phyloP scores from a whole-genome alignment of 2,329 filamentous ascomycete genomes.

The Cladosporium phlei region DNA sequence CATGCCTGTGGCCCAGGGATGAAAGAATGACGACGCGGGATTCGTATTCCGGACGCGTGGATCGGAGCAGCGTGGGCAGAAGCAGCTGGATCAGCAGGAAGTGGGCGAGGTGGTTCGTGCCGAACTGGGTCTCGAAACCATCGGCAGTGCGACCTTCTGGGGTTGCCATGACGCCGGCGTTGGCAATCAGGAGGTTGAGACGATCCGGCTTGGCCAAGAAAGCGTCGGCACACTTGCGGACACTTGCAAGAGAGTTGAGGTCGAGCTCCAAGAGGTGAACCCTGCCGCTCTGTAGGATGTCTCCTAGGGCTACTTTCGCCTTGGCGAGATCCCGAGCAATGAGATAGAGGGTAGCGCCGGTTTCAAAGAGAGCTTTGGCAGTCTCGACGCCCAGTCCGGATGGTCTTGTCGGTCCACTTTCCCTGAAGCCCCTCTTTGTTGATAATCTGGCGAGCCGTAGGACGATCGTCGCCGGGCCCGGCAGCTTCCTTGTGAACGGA shows the following conservation, averaged over 20 bases:
- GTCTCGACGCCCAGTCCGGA: background rate
- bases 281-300: conserved; percentile 20
- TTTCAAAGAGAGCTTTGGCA: conserved; percentile 19
- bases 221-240: conserved; percentile 36
- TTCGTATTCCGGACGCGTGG: background rate
- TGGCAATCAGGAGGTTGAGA: conserved; percentile 21
- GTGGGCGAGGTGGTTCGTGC: conserved; percentile 50
- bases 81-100: conserved; percentile 39
- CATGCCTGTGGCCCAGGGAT: conserved; percentile 38
- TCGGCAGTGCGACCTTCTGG: conserved; percentile 24
- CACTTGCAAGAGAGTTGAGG: conserved; percentile 29
- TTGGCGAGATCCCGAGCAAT: conserved; percentile 42
- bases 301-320: conserved; percentile 29
- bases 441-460: background rate
- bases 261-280: conserved; percentile 37
- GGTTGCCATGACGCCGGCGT: conserved; percentile 14
- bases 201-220: conserved; percentile 31
- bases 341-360: conserved; percentile 43
- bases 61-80: background rate
- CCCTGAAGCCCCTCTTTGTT: background rate
- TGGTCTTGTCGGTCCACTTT: background rate
- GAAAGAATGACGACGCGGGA: conserved; percentile 41
- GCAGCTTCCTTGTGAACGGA: background rate
- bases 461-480: background rate
- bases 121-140: conserved; percentile 49